Conservation (phyloP, 345 rosid genomes). For the Excoecaria cochinchinensis region DNA sequence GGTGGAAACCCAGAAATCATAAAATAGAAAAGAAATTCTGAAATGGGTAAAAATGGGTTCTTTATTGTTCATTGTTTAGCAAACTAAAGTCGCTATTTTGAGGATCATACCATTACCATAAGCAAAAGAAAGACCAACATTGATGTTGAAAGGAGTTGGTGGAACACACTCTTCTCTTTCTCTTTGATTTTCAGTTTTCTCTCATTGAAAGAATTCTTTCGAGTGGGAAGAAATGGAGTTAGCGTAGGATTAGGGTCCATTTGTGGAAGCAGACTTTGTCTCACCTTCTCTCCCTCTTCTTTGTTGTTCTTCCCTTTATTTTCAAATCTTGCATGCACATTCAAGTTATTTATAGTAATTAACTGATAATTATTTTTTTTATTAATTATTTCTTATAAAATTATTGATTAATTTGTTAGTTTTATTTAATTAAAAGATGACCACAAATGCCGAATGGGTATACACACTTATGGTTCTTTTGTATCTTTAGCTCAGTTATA, state of each 20-base stretch:
- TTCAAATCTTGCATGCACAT: too few species aligned
- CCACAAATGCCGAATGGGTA: too few species aligned
- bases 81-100: neutral
- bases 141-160: neutral
- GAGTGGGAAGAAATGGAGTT: constrained; percentile 7
- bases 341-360: too few species aligned
- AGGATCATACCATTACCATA: constrained; percentile 4
- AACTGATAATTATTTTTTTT: neutral
- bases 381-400: too few species aligned
- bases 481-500: too few species aligned
- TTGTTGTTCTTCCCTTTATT: neutral
- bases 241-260: constrained; percentile 18
- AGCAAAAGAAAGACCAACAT: neutral
- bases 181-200: neutral
- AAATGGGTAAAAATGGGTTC: neutral
- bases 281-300: neutral
- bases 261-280: constrained; percentile 13
- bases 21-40: neutral
- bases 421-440: too few species aligned
- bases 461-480: too few species aligned
- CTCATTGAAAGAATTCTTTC: neutral
- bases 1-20: neutral
- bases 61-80: too few species aligned
- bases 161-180: too few species aligned
- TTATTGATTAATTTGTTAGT: too few species aligned